phyloP scores from a whole-genome alignment of 306 rosid genomes.

The Astragalus membranaceus region DNA sequence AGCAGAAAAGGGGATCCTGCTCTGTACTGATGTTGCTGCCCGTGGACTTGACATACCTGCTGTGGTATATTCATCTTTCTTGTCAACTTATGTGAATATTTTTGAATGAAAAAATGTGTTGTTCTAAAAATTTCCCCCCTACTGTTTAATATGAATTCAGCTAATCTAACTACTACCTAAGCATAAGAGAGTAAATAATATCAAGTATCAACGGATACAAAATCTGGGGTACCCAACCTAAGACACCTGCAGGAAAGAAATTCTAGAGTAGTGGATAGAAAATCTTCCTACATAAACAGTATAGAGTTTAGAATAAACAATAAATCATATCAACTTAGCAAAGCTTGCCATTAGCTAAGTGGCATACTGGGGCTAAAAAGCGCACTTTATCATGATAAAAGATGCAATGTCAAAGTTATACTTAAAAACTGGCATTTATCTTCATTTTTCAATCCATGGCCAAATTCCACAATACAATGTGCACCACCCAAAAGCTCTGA shows the following conservation, averaged over 20 bases:
- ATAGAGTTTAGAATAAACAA: neutral
- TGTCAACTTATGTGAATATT: neutral
- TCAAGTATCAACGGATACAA: neutral
- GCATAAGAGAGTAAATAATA: neutral
- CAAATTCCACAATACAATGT: neutral
- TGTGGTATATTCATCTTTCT: constrained; percentile 48
- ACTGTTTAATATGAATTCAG: neutral
- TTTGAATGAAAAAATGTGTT: neutral
- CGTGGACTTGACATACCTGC: constrained; percentile 88
- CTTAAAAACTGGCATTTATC: neutral
- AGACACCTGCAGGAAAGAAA: neutral
- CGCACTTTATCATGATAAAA: neutral
- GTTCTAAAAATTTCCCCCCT: neutral
- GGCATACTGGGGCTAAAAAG: neutral
- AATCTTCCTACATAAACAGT: neutral
- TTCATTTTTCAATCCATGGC: neutral
- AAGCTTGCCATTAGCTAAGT: neutral
- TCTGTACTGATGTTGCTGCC: constrained; percentile 97
- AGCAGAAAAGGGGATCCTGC: constrained; percentile 83
- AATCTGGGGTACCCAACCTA: neutral
- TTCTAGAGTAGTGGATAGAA: neutral
- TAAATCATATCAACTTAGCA: neutral
- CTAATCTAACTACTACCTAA: neutral
- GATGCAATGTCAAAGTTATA: neutral
- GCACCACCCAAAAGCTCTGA: neutral